Base-by-base conservation (phyloP, 371 early-diverging fungal species). In the Lichtheimia corymbifera region DNA sequence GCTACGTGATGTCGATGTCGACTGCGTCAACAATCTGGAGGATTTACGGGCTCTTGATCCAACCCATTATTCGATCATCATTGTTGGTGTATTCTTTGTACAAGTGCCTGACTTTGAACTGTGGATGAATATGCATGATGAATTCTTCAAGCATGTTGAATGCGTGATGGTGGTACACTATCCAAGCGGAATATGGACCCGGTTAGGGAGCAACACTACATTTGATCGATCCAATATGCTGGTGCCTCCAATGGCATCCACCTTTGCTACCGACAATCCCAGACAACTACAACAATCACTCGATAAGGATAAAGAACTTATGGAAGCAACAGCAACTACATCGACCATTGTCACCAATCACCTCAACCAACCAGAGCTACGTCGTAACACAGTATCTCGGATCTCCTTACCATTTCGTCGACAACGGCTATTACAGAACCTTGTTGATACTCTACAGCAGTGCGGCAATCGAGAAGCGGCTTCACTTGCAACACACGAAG, bases 401-500 rank as follows among this genome's bases (percentile, higher is more conserved):
- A 72, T 84, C 68, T 72, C 82, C 35, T 78, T 78, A 7, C 85
- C 85, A 3, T 67, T 81, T n/a, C 68, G 85, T 7, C 77, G 85
- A 14, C 58, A 75, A 5, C 83, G 79, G 49, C 47, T 84, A 7
- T 45, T 81, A 27, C 71, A 67, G 20, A 64, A 70, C 0, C 67
- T 78, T 20, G 71, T 65, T 22, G 76, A 75, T n/a, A 35, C 69
- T 35, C 49, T 74, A 4, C 35, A 66, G 63, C 25, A 64, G 50
- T 18, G 18, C 41, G 12, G 5, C 24, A 17, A 55, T 61, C 3
- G 40, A n/a, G 3, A 55, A 42, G 9, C 27, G 17, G 9, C 43
- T 22, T 22, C 47, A 17, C 17, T 9, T 40, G 25, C n/a, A 43
- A 25, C 43, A 0, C 40, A 13, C 25, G 17, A 47, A 18, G 20